Conservation (phyloP, 1,139 yeast genomes). For the Geotrichum europaeum region DNA sequence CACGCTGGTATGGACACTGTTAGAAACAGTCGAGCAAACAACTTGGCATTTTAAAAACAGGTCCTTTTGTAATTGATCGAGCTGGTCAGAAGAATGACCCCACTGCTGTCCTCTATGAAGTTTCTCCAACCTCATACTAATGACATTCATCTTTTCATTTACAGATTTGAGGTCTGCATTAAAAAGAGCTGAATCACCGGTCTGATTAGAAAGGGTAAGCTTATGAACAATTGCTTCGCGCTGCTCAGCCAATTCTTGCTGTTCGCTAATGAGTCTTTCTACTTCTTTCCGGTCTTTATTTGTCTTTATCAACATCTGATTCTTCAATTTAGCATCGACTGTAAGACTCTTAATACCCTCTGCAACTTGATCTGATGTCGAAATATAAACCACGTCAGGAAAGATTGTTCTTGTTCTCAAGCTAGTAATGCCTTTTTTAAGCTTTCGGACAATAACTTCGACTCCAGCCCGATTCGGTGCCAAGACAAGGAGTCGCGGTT, state of each 20-base stretch:
- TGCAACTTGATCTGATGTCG: neutral
- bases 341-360: neutral
- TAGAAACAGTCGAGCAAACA: slow-evolving; percentile 86
- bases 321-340: neutral
- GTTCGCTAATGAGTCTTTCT: neutral
- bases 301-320: neutral
- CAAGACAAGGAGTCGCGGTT: neutral
- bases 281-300: neutral
- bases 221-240: neutral
- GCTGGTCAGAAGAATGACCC: neutral
- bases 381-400: neutral
- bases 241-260: neutral
- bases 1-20: slow-evolving; percentile 85
- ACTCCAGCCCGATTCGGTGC: neutral
- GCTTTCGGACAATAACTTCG: neutral
- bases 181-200: no score
- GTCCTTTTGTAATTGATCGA: slow-evolving; percentile 41
- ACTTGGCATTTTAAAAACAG: slow-evolving; percentile 74
- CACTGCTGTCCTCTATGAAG: no score
- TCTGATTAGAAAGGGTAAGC: no score
- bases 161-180: no score
- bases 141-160: no score
- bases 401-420: neutral
- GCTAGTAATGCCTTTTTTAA: neutral
- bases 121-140: no score